Percentiles rank a stretch among this genome's conserved stretches.
These are phyloP conservation scores for Juglanconis sp. DNA, from an alignment of 2,329 filamentous ascomycete genomes.

Conservation along the genomic window DNA sequence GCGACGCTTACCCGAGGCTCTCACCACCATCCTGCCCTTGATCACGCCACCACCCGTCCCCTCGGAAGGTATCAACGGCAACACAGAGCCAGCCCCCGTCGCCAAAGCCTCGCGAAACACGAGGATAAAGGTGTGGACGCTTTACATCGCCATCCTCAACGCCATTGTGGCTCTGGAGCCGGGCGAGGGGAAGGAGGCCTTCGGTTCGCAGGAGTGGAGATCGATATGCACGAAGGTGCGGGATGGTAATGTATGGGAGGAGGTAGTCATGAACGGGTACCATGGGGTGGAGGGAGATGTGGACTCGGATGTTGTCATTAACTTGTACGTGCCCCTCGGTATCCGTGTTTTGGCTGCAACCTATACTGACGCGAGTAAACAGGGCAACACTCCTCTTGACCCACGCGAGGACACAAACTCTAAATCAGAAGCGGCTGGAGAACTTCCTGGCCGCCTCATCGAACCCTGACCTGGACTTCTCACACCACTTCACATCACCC, in stretches of 20 bases:
- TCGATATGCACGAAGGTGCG: slow-evolving; percentile 77
- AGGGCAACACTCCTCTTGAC: slow-evolving; percentile 86
- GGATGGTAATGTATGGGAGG: slow-evolving; percentile 91
- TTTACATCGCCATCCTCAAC: slow-evolving; percentile 92
- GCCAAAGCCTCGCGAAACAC: slow-evolving; percentile 77
- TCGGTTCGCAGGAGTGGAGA: slow-evolving; percentile 84
- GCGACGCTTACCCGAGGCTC: slow-evolving; percentile 83
- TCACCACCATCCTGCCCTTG: slow-evolving; percentile 79
- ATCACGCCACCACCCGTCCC: slow-evolving; percentile 59
- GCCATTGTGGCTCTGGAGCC: slow-evolving; percentile 83
- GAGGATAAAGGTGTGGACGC: slow-evolving; percentile 92
- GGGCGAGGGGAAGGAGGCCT: slow-evolving; percentile 84
- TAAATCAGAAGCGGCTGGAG: slow-evolving; percentile 87
- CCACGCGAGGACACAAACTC: slow-evolving; percentile 78
- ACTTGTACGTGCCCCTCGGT: slow-evolving; percentile 57
- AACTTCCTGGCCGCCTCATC: slow-evolving; percentile 78
- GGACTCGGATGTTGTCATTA: slow-evolving; percentile 90
- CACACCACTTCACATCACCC: slow-evolving; percentile 56
- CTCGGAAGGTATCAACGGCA: slow-evolving; percentile 39
- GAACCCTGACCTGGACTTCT: slow-evolving; percentile 69
- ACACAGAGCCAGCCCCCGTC: slow-evolving; percentile 64
- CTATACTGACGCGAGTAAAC: slow-evolving; percentile 21
- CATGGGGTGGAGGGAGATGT: slow-evolving; percentile 84
- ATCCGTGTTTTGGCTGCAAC: not conserved
- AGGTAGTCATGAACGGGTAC: slow-evolving; percentile 84